Base-by-base conservation (phyloP, 2,329 filamentous ascomycete species). In the Apiospora arundinis region DNA sequence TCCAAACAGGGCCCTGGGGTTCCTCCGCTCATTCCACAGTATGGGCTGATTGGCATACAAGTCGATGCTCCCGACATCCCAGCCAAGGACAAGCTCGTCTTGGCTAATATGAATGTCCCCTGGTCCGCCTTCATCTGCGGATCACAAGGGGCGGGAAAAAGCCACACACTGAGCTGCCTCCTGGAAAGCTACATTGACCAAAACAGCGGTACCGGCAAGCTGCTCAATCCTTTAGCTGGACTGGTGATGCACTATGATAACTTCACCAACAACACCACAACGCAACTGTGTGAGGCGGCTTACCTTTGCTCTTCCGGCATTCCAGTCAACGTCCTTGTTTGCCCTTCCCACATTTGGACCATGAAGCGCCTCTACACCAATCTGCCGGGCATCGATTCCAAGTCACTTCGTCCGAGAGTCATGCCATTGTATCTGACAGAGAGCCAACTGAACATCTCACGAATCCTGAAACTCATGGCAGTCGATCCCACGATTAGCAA, bases 61-160 rank as follows among this genome's bases (percentile, higher is more conserved):
- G 16, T 16, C 7, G 60, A 32, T 7, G n/a, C 11, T 65, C 70
- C 68, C 44, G 76, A 14, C 5, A 21, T 40, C 21, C 11, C 32
- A 23, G 23, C 69, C 5, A 28, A 23, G 16, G 74, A 79, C 60
- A 46, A 70, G 2, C 74, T 78, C 9, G 49, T 87, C 3, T 79
- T 86, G 2, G 72, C 84, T 2, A 90, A 90, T 74, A 84, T 85
- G 2, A 85, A 88, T 44, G 81, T 83, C 0, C 89, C 89, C 0
- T 88, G 84, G 78, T 90, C 88, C 0, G 81, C 85, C 0, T 91
- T 91, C 76, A 87, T 91, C n/a, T 91, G 89, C 70, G 89, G 89
- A 1, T 87, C 86, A 1, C 88, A 91, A 75, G 89, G 89, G 0
- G 86, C 85, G 52, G 89, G 89, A 0, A 91, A 91, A 74, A 87